These are phyloP conservation scores for Suaeda aralocaspica DNA, from an alignment of 148 eudicot species.

Conservation along the genomic window DNA sequence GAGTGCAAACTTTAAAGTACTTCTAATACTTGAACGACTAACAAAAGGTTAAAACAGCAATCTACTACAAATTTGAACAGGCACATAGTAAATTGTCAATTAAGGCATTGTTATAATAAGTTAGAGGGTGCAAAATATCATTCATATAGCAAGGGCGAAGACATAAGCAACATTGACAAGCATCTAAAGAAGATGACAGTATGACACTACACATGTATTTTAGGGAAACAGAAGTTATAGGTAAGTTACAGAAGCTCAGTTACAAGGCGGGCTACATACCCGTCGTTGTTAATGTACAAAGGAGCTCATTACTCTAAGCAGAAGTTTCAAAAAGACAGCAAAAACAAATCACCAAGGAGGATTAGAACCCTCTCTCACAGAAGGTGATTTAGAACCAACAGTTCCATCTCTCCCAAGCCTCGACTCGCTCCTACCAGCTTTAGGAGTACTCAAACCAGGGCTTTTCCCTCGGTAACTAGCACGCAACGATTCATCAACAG, in stretches of 20 bases:
- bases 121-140: neutral
- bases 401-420: constrained; percentile 63
- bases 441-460: constrained; percentile 71
- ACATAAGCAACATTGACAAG: neutral
- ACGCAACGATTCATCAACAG: constrained; percentile 83
- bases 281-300: constrained; percentile 18
- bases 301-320: constrained; percentile 8
- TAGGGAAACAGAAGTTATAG: neutral
- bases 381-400: constrained; percentile 61
- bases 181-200: no score
- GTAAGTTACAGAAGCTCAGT: neutral
- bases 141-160: neutral
- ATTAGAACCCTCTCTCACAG: constrained; percentile 67
- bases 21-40: neutral
- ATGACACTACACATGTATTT: no score
- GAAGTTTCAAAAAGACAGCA: constrained; percentile 1
- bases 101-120: neutral
- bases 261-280: constrained; percentile 8
- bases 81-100: no score
- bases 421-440: constrained; percentile 67
- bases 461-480: constrained; percentile 95
- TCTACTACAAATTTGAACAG: neutral
- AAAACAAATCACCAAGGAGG: constrained; percentile 59
- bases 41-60: neutral
- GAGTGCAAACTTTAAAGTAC: no score